phyloP scores from a whole-genome alignment of 228 moss, liverwort and hornwort species.

The Sphagnum fallax region DNA sequence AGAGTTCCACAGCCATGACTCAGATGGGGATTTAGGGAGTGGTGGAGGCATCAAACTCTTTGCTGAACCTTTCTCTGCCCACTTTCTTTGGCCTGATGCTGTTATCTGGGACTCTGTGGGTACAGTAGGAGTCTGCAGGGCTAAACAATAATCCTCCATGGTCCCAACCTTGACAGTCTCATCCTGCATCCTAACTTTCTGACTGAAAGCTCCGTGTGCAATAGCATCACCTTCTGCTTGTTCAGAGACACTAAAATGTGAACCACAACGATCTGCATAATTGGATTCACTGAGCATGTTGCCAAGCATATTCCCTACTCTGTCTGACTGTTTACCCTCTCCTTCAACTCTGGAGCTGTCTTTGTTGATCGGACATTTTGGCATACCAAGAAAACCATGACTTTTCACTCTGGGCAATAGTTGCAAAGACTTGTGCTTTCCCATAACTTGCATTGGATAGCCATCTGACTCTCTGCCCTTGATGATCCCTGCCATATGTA shows the following conservation, averaged over 20 bases:
- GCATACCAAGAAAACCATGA: conserved; percentile 1
- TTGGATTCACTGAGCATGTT: neutral
- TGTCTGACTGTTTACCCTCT: neutral
- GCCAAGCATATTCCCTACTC: neutral
- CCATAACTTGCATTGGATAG: neutral
- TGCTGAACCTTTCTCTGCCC: neutral
- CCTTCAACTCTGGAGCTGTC: neutral
- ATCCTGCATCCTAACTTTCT: neutral
- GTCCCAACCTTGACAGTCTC: neutral
- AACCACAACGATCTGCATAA: neutral
- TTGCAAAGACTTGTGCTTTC: neutral
- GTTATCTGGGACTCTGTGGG: neutral
- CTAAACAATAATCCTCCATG: neutral
- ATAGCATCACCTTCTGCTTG: neutral
- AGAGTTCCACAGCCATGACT: conserved; percentile 1
- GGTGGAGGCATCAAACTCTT: neutral
- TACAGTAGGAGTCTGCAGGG: neutral
- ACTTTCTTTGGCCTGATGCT: neutral
- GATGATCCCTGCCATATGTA: conserved; percentile 2
- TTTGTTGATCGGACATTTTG: neutral
- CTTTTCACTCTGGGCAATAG: neutral
- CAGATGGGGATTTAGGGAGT: conserved; percentile 4
- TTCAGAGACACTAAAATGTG: neutral
- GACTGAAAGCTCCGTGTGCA: neutral
- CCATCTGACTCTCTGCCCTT: neutral